These are phyloP conservation scores for Asterella californica DNA, from an alignment of 225 moss, liverwort and hornwort genomes.

Conservation along the genomic window DNA sequence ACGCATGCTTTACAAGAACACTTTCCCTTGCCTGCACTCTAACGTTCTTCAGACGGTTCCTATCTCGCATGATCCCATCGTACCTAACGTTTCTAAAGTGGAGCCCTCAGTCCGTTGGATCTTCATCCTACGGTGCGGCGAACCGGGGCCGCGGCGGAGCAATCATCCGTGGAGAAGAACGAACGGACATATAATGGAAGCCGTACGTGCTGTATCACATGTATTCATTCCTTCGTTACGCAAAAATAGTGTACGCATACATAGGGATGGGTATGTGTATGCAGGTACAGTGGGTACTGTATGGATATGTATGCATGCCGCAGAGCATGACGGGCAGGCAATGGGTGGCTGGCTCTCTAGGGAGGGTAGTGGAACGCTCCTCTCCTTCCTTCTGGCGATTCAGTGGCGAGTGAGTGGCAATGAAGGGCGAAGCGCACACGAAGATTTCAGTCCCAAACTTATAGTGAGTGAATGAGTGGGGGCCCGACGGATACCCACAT, in stretches of 20 bases:
- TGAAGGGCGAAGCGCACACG: not conserved
- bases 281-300: not conserved
- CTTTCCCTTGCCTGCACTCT: not conserved
- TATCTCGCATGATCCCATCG: not conserved
- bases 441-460: not conserved
- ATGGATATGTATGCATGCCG: not conserved
- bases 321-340: not conserved
- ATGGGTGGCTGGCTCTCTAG: not conserved
- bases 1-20: not conserved
- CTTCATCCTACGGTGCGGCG: not conserved
- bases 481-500: not conserved
- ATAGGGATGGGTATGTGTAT: not conserved
- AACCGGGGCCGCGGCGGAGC: not conserved
- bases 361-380: not conserved
- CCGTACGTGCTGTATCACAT: not conserved
- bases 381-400: not conserved
- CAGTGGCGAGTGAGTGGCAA: too few species aligned
- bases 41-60: not conserved
- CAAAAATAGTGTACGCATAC: not conserved
- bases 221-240: not conserved
- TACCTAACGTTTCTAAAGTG: not conserved
- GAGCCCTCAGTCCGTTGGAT: not conserved
- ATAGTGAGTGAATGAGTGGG: not conserved
- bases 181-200: constrained; percentile 7
- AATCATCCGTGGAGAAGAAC: not conserved